Percentiles rank a stretch among this genome's conserved stretches.
Evolutionary conservation across 2,329 filamentous ascomycete genomes (phyloP).

Genomic region (Claviceps quebecensis): DNA sequence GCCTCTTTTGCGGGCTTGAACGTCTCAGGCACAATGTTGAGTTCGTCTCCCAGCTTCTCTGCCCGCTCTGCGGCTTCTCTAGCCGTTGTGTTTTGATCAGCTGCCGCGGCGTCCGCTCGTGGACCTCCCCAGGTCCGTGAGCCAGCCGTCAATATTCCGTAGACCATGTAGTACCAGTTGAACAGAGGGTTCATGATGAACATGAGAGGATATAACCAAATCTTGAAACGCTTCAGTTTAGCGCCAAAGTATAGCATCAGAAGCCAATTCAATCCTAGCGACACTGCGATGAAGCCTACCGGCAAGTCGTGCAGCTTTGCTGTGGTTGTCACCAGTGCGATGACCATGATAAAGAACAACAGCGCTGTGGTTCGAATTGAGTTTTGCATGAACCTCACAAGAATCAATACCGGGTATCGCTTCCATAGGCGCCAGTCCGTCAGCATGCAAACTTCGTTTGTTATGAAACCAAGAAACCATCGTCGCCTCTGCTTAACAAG

Average conservation of each 20-base stretch:
- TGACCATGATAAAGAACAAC: constrained; percentile 84
- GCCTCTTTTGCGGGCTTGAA: constrained; percentile 52
- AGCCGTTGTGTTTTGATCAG: constrained; percentile 61
- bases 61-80: constrained; percentile 76
- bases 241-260: constrained; percentile 94
- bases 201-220: constrained; percentile 91
- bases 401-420: constrained; percentile 71
- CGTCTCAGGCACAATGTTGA: constrained; percentile 79
- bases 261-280: constrained; percentile 81
- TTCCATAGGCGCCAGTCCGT: constrained; percentile 87
- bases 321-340: constrained; percentile 74
- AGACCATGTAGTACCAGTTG: constrained; percentile 98
- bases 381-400: constrained; percentile 89
- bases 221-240: constrained; percentile 78
- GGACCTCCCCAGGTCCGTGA: constrained; percentile 94
- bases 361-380: constrained; percentile 89
- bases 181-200: constrained; percentile 92
- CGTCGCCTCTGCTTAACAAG: constrained; percentile 86
- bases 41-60: constrained; percentile 65
- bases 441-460: constrained; percentile 96
- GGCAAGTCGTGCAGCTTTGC: constrained; percentile 68
- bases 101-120: constrained; percentile 72
- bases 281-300: constrained; percentile 86
- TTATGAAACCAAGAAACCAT: constrained; percentile 96
- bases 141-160: constrained; percentile 87